Evolutionary conservation across 2,329 filamentous ascomycete species (phyloP).

Genomic region (Colletotrichum sp.): DNA sequence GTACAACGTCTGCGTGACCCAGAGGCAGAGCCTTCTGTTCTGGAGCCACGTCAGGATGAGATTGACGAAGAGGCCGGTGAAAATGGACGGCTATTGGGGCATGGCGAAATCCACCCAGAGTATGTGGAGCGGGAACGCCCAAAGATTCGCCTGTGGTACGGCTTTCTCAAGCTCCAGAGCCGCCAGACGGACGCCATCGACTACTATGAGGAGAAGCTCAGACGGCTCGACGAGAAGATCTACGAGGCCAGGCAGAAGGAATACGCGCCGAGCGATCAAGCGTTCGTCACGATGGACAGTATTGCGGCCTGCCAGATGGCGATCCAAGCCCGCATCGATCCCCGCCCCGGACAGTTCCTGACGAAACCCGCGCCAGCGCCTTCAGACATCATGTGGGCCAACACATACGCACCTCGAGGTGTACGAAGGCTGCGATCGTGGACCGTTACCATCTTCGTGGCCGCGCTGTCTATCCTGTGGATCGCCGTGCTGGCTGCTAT

Average conservation of each 20-base stretch:
- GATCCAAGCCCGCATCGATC: conserved; percentile 91
- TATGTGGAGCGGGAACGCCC: conserved; percentile 60
- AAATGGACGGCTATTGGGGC: conserved; percentile 61
- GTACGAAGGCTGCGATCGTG: conserved; percentile 80
- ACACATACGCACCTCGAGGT: conserved; percentile 82
- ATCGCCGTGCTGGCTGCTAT: conserved; percentile 81
- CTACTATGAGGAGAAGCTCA: conserved; percentile 88
- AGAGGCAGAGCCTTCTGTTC: conserved; percentile 5
- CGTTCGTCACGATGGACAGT: conserved; percentile 97
- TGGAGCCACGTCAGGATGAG: conserved; percentile 29
- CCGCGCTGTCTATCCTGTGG: conserved; percentile 86
- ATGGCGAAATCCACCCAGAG: conserved; percentile 23
- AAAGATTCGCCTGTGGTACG: conserved; percentile 77
- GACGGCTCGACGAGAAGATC: conserved; percentile 79
- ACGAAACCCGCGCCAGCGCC: conserved; percentile 88
- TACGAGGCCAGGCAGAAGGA: conserved; percentile 72
- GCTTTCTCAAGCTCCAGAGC: conserved; percentile 73
- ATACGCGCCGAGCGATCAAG: conserved; percentile 80
- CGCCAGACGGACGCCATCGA: conserved; percentile 88
- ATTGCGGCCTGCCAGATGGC: conserved; percentile 94
- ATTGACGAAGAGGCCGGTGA: conserved; percentile 56
- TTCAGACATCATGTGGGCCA: conserved; percentile 92
- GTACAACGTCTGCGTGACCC: conserved; percentile 24
- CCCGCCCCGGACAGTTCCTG: conserved; percentile 82
- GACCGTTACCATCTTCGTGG: conserved; percentile 83